Evolutionary conservation across 768 basidiomycete genomes (phyloP), one percentile per base, ranked within the genome.

Genomic region (Austroboletus eburneus): DNA sequence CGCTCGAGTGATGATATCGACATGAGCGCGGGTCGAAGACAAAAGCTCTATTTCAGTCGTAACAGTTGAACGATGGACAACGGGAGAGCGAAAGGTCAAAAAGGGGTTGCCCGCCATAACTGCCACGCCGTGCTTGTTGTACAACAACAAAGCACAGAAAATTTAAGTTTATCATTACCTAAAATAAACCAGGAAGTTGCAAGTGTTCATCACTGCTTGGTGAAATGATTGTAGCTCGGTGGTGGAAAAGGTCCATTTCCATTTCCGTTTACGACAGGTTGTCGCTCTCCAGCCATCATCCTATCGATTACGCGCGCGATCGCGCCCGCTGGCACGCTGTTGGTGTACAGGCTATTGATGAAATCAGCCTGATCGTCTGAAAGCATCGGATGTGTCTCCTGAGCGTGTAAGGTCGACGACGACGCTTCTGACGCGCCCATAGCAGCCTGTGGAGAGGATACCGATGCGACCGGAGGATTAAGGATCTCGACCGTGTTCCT

Each of bases 291-390:
- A 29, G 57, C 49, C 16, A 58, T 45, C 49, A 58, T 57, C 22
- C 57, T 35, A 38, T 54, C 56, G 30, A 57, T 58, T 13, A 57
- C 52, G 3, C 56, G 50, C 7, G 52, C 52, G 16, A 57, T 42
- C 34, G 48, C 57, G n/a, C 20, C 33, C 2, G 52, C 44, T 7
- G 57, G 56, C 16, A 57, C 40, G 21, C 50, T 54, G 14, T 55
- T 52, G 24, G 34, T 17, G 14, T 52, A 51, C 23, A 57, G 27
- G 32, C 13, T 48, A 21, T 55, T 54, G 23, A 55, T 43, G 35
- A 55, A 57, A 42, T 57, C 51, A 16, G 49, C 57, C 44, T 56
- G 55, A 32, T 54, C 49, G 14, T 55, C 53, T 33, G 53, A 52
- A 6, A 56, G 46, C 44, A 25, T 44, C 6, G 52, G 42, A 46